Evolutionary conservation across 2,329 filamentous ascomycete genomes (phyloP).

Genomic region (Aspergillus puulaauensis): DNA sequence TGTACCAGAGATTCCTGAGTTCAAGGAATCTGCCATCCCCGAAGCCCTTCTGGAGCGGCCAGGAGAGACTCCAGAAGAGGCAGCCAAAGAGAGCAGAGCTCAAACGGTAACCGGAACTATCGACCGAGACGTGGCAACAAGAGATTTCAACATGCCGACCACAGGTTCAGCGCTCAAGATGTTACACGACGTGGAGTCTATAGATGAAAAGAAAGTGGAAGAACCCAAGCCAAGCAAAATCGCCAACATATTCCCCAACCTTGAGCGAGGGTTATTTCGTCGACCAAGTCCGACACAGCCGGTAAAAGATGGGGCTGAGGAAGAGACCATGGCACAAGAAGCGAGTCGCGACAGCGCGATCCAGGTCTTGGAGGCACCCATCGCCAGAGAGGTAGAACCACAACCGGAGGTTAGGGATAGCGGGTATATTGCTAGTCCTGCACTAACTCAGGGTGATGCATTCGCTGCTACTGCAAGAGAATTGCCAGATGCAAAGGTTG

Average conservation of each 20-base stretch:
- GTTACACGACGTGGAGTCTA: conserved; percentile 7
- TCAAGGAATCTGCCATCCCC: conserved; percentile 26
- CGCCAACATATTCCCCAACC: conserved; percentile 34
- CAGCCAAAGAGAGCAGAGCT: not conserved
- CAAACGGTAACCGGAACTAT: not conserved
- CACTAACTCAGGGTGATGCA: conserved; percentile 10
- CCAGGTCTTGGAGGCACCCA: conserved; percentile 46
- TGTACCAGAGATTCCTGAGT: conserved; percentile 28
- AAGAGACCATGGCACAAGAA: conserved; percentile 34
- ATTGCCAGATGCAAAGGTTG: conserved; percentile 8
- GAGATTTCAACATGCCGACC: not conserved
- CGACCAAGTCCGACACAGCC: conserved; percentile 24
- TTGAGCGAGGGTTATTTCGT: conserved; percentile 35
- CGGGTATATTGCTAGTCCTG: conserved; percentile 38
- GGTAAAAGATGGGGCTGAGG: conserved; percentile 41
- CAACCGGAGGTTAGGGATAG: conserved; percentile 40
- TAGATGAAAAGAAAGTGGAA: conserved; percentile 14
- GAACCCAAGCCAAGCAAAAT: conserved; percentile 28
- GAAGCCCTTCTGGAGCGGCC: conserved; percentile 20
- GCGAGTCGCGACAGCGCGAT: conserved; percentile 47
- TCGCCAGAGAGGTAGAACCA: conserved; percentile 18
- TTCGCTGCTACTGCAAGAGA: conserved; percentile 1
- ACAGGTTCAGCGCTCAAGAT: conserved; percentile 4
- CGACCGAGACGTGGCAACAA: not conserved
- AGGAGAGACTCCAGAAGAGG: conserved; percentile 16